Evolutionary conservation across 352 stramenopile genomes (phyloP).

Genomic region (Phytopythium aichiense): DNA sequence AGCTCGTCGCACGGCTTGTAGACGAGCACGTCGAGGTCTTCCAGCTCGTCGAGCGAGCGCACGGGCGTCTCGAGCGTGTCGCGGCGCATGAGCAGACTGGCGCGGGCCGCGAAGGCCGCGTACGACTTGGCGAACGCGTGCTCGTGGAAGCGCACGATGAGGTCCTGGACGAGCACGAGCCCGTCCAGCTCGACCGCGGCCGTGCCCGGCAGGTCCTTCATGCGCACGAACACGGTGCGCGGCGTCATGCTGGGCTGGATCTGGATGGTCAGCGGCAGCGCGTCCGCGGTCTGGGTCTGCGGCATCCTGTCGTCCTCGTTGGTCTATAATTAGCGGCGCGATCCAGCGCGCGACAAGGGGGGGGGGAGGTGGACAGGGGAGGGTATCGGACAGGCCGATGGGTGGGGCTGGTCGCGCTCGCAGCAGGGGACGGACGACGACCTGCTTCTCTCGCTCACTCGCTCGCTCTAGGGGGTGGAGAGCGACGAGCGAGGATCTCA

Average conservation of each 20-base stretch:
- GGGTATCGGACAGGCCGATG: background rate
- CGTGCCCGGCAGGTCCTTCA: slow-evolving; percentile 63
- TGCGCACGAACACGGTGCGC: slow-evolving; percentile 60
- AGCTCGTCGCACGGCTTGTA: slow-evolving; percentile 78
- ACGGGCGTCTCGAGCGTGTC: slow-evolving; percentile 39
- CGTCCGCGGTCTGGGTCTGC: slow-evolving; percentile 3
- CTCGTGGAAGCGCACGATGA: slow-evolving; percentile 71
- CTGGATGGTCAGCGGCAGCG: slow-evolving; percentile 38
- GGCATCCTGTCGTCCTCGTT: slow-evolving; percentile 23
- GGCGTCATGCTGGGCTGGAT: slow-evolving; percentile 27
- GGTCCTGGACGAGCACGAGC: slow-evolving; percentile 29
- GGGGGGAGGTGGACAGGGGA: no score
- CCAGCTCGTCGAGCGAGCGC: slow-evolving; percentile 34
- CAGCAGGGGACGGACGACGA: no score
- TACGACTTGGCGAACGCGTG: slow-evolving; percentile 70
- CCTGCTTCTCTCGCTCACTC: no score
- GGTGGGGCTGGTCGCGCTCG: background rate
- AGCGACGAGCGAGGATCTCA: no score
- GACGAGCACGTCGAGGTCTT: slow-evolving; percentile 55
- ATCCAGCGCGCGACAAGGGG: background rate
- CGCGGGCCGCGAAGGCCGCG: slow-evolving; percentile 45
- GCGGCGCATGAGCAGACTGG: slow-evolving; percentile 40
- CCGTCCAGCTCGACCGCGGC: slow-evolving; percentile 45
- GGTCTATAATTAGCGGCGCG: background rate
- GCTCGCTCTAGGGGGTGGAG: no score